Evolutionary conservation across 2,329 filamentous ascomycete genomes (phyloP), one percentile per base, ranked within the genome.

Genomic region (Verticillium klebahnii): DNA sequence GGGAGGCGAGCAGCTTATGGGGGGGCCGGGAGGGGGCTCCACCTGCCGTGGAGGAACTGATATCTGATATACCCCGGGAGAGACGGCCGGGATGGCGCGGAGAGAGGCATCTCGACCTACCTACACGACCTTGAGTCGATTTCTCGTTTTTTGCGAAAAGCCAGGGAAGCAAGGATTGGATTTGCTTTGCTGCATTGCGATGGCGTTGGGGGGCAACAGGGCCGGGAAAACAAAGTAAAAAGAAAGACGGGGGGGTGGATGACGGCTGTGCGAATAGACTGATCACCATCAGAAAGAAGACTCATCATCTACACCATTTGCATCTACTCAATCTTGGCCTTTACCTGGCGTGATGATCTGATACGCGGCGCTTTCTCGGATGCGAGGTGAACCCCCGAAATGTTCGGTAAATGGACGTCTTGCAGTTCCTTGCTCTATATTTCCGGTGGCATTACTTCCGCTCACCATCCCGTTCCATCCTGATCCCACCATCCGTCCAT

Each of bases 181-280:
- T 61, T 64, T 58, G 66, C 60, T 63, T 61, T 67, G 56, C 68
- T 76, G 75, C 75, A 78, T 78, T 76, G 75, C 75, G 74, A 73
- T 70, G 76, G 76, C 71, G 75, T 78, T 75, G 59, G 63, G 61
- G 61, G 58, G 58, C 62, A 50, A 50, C 40, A 56, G 19, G 25
- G 58, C 56, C 25, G 45, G 37, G 50, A 37, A 64, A 64, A 64
- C 61, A 62, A 55, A 55, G 45, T 55, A 39, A 63, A 50, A 57
- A 36, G 17, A 63, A 62, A 61, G 64, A 58, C 36, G 25, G 25
- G 25, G 25, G 25, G 25, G 3, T 3, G 25, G 25, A 25, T 25
- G 25, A 7, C 9, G 40, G 40, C n/a, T 50, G 40, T 23, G 19
- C n/a, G 40, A 50, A 23, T 56, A 31, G 55, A 56, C 29, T 32